A percentile compares a stretch with the other conserved stretches of the same genome.
phyloP scores from a whole-genome alignment of 1,284 basidiomycete species.

The Neotropicomus parvogracilis region DNA sequence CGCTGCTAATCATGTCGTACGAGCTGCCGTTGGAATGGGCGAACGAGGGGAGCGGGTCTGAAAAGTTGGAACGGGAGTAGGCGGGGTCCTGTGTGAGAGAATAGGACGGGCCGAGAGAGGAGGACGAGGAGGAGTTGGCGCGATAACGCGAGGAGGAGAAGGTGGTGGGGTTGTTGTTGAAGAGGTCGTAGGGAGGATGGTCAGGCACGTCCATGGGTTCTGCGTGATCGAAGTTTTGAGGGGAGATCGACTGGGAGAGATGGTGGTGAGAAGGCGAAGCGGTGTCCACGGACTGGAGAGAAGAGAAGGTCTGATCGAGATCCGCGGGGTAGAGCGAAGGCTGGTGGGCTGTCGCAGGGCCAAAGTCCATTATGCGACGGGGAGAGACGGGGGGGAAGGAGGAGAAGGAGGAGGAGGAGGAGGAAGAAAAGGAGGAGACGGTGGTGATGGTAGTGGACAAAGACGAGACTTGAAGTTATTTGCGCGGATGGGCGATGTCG shows the following conservation, averaged over 20 bases:
- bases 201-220: constrained; percentile 48
- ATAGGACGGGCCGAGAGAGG: constrained; percentile 54
- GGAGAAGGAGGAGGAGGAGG: constrained; percentile 26
- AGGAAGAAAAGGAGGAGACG: constrained; percentile 14
- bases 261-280: constrained; percentile 35
- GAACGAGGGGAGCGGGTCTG: constrained; percentile 57
- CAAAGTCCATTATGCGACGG: constrained; percentile 47
- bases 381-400: constrained; percentile 30
- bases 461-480: constrained; percentile 24
- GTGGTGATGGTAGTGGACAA: constrained; percentile 23
- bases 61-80: constrained; percentile 56
- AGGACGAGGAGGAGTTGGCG: constrained; percentile 62
- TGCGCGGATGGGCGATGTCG: constrained; percentile 30
- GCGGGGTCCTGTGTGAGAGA: constrained; percentile 50
- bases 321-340: constrained; percentile 47
- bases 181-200: constrained; percentile 58
- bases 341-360: constrained; percentile 32
- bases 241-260: constrained; percentile 33
- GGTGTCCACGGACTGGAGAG: constrained; percentile 32
- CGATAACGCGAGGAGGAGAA: constrained; percentile 61
- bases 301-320: constrained; percentile 47
- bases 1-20: constrained; percentile 70
- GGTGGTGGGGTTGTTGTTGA: constrained; percentile 45
- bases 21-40: constrained; percentile 46
- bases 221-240: constrained; percentile 40